Evolutionary conservation across 176 grass and related monocot species (phyloP).

Genomic region (Bothriochloa decipiens): DNA sequence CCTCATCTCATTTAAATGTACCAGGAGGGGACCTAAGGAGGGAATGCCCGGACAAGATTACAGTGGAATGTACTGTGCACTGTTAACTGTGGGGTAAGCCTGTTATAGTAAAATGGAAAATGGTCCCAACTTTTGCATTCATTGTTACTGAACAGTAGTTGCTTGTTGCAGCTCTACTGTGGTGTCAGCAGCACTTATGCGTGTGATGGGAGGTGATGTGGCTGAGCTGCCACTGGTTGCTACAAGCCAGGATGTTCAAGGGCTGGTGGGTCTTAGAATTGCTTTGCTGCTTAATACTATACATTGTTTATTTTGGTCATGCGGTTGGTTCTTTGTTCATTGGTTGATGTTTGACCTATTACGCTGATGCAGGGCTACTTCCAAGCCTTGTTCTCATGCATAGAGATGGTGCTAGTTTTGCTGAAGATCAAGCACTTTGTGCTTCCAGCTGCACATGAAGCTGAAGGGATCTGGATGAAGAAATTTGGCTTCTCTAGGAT

Average conservation of each 20-base stretch:
- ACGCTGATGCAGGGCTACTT: constrained; percentile 77
- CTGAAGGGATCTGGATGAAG: constrained; percentile 90
- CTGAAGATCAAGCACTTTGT: constrained; percentile 81
- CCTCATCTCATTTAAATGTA: constrained; percentile 33
- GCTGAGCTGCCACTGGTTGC: constrained; percentile 93
- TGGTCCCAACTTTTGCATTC: not conserved
- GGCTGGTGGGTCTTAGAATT: constrained; percentile 49
- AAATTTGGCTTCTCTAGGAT: constrained; percentile 94
- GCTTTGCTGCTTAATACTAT: constrained; percentile 10
- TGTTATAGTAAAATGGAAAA: constrained; percentile 14
- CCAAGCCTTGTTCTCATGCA: constrained; percentile 77
- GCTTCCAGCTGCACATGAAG: constrained; percentile 92
- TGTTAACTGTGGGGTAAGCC: constrained; percentile 80
- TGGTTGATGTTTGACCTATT: constrained; percentile 28
- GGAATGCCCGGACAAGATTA: constrained; percentile 87
- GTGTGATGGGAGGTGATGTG: constrained; percentile 85
- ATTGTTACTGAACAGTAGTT: constrained; percentile 14
- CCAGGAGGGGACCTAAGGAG: constrained; percentile 60
- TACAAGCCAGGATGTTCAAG: constrained; percentile 85
- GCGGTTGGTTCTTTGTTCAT: not conserved
- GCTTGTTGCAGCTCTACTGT: constrained; percentile 61
- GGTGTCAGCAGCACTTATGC: constrained; percentile 84
- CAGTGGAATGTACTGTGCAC: constrained; percentile 86
- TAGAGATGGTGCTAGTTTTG: constrained; percentile 70
- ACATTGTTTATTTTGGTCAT: not conserved